These are phyloP conservation scores for Friedmanniomyces endolithicus DNA, from an alignment of 495 filamentous ascomycete species.

Conservation along the genomic window DNA sequence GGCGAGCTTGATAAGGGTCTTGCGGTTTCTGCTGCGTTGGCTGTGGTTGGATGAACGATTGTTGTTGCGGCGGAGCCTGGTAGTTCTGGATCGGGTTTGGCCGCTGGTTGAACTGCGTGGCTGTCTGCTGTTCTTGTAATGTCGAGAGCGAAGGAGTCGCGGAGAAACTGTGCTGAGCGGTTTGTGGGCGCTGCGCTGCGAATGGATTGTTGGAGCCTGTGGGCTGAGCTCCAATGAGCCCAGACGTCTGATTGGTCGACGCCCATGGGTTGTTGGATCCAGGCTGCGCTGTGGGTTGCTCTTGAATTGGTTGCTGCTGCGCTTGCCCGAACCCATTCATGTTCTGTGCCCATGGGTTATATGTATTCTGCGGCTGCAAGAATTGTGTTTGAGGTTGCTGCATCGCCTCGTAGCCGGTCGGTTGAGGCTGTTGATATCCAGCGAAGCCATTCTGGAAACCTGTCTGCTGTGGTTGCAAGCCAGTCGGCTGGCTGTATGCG, in stretches of 20 bases:
- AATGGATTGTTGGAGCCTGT: slow-evolving; percentile 98
- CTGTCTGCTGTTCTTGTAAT: slow-evolving; percentile 37
- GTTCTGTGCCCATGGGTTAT: slow-evolving; percentile 58
- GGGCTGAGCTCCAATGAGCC: slow-evolving; percentile 48
- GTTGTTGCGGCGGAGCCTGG: slow-evolving; percentile 16
- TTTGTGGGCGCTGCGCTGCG: slow-evolving; percentile 44
- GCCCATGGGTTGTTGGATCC: slow-evolving; percentile 84
- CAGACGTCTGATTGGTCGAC: slow-evolving; percentile 30
- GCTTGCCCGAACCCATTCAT: slow-evolving; percentile 40
- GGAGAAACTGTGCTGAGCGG: slow-evolving; percentile 16
- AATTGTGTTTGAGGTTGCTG: slow-evolving; percentile 36
- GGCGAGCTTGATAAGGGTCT: slow-evolving; percentile 68
- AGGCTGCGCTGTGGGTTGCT: slow-evolving; percentile 49
- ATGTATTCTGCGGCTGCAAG: slow-evolving; percentile 63
- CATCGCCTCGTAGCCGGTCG: slow-evolving; percentile 37
- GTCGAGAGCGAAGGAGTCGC: slow-evolving; percentile 40
- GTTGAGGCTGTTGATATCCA: slow-evolving; percentile 46
- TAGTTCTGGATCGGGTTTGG: slow-evolving; percentile 30
- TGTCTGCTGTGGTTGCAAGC: slow-evolving; percentile 44
- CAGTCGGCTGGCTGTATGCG: slow-evolving; percentile 58
- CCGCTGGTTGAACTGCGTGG: slow-evolving; percentile 28
- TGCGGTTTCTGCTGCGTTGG: slow-evolving; percentile 33
- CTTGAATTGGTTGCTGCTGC: slow-evolving; percentile 34
- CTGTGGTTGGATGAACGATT: slow-evolving; percentile 6
- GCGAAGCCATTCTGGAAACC: slow-evolving; percentile 48